Evolutionary conservation across 805 yeast genomes (phyloP).

Genomic region (Cyberlindnera mycetangii): DNA sequence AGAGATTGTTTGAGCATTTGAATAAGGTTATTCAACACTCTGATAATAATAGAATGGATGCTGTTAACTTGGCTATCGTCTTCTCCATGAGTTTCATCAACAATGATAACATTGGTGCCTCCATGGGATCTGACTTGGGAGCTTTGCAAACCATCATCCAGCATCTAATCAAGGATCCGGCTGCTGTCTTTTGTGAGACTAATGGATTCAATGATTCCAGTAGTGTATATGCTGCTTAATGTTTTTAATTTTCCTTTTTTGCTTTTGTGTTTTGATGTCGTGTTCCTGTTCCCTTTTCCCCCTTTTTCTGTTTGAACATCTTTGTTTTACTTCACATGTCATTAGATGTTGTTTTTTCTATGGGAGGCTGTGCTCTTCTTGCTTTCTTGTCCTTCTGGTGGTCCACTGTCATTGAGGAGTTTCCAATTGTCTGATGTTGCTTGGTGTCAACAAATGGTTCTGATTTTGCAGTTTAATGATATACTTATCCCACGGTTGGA

Average conservation of each 20-base stretch:
- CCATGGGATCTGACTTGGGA: conserved; percentile 50
- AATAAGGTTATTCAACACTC: conserved; percentile 63
- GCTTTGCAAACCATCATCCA: conserved; percentile 52
- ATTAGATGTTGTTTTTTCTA: no score
- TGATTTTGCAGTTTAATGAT: no score
- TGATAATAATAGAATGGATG: conserved; percentile 77
- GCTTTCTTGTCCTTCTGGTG: background rate
- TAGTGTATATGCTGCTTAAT: conserved; percentile 12
- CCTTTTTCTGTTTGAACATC: background rate
- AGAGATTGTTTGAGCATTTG: conserved; percentile 67
- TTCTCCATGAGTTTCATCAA: conserved; percentile 63
- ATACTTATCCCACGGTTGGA: no score
- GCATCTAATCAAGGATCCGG: conserved; percentile 42
- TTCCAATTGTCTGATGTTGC: no score
- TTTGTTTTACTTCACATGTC: no score
- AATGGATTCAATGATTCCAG: conserved; percentile 6
- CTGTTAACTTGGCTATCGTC: conserved; percentile 87
- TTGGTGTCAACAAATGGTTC: no score
- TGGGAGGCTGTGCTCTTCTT: background rate
- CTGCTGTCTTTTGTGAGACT: conserved; percentile 28
- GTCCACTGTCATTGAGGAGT: no score
- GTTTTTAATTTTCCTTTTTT: background rate
- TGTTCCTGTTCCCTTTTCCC: background rate
- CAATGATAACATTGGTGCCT: conserved; percentile 39
- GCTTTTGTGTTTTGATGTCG: background rate